Evolutionary conservation across 2,329 filamentous ascomycete genomes (phyloP).

Genomic region (Gnomoniopsis smithogilvyi): DNA sequence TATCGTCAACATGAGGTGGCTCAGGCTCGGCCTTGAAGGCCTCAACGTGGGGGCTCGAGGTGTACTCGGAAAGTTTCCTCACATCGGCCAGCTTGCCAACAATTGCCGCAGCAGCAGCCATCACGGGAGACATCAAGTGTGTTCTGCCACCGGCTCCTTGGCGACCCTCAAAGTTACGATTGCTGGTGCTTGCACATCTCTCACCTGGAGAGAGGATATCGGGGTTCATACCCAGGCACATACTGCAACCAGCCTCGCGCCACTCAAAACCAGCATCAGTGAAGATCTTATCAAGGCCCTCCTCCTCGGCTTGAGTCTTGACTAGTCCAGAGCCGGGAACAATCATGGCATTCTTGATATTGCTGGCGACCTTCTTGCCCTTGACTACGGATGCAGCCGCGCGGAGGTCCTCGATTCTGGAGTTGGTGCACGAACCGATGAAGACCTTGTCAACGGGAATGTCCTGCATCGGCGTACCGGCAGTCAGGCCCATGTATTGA

Average conservation of each 20-base stretch:
- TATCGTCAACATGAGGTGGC: conserved; percentile 51
- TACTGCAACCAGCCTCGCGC: conserved; percentile 97
- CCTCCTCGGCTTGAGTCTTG: conserved; percentile 85
- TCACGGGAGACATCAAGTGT: conserved; percentile 94
- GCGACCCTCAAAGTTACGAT: conserved; percentile 95
- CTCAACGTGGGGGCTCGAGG: conserved; percentile 57
- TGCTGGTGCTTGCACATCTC: conserved; percentile 91
- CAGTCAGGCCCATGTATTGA: conserved; percentile 91
- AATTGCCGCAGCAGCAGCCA: conserved; percentile 89
- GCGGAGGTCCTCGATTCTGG: conserved; percentile 91
- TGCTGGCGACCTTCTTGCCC: conserved; percentile 80
- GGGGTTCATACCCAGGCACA: conserved; percentile 99
- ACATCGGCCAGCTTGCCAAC: conserved; percentile 91
- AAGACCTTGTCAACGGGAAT: conserved; percentile 69
- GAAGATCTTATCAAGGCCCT: conserved; percentile 94
- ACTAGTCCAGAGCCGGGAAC: conserved; percentile 94
- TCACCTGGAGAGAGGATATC: conserved; percentile 92
- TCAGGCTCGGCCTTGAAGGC: conserved; percentile 41
- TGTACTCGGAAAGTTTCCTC: conserved; percentile 67
- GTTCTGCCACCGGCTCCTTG: conserved; percentile 90
- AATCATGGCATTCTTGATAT: conserved; percentile 92
- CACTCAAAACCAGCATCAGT: conserved; percentile 91
- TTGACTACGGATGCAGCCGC: conserved; percentile 82
- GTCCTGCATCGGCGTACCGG: conserved; percentile 90
- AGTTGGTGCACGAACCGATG: conserved; percentile 72